Base-by-base conservation (phyloP, 2,329 filamentous ascomycete species). In the Knufia petricola region DNA sequence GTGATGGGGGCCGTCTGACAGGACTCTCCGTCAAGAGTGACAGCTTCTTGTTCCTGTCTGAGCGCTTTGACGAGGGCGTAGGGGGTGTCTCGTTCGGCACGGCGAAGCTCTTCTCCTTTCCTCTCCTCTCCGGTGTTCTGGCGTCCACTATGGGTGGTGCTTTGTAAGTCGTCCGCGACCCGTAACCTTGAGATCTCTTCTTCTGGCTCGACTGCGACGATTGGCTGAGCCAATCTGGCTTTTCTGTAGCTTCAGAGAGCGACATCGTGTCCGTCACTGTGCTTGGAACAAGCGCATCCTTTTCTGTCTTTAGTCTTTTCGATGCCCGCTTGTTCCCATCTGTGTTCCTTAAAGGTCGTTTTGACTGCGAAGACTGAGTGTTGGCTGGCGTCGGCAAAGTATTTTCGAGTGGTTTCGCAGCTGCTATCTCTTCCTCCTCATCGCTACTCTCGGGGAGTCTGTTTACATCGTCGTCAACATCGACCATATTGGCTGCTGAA, bases 361-460 rank as follows among this genome's bases (percentile, higher is more conserved):
- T 47, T 7, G 10, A 32, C 10, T 39, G 19, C 19, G 19, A 24
- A 3, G n/a, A 26, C 24, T 47, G 32, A 10, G 32, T 23, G 34
- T 20, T 38, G 13, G 2, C n/a, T 3, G 41, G 41, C 2, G 23
- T 39, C 31, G 32, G 44, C 15, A 47, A 28, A 8, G 21, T 21
- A 24, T 12, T 12, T 10, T 37, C 30, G n/a, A 30, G 17, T 28
- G n/a, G 10, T 21, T 32, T 24, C 15, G 9, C 12, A 3, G 15
- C 17, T 2, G 13, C 2, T 3, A 12, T 15, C 30, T n/a, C 32
- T 3, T 28, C 32, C 13, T 48, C 46, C 3, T 48, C 46, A 6
- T 48, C 46, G 15, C 46, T 48, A 37, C 46, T 42, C 19, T 41
- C 46, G 8, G 46, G 46, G 4, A 19, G 38, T 13, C 30, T 30